Conservation (phyloP, 345 rosid species). For the Cardamine chenopodiifolia region DNA sequence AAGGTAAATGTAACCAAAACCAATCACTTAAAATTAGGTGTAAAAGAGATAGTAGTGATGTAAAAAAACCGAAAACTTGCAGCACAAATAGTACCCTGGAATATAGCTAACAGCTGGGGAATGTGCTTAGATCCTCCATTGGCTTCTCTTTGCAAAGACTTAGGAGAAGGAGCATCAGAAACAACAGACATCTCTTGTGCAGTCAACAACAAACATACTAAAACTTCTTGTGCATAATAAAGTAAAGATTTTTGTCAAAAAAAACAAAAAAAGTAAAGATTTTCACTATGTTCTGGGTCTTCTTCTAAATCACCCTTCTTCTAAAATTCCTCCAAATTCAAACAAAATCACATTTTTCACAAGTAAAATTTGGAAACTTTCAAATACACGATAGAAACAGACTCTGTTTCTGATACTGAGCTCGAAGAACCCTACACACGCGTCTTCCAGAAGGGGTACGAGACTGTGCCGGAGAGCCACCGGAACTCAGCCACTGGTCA, state of each 20-base stretch:
- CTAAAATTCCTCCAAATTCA: background rate
- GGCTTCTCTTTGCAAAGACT: slow-evolving; percentile 18
- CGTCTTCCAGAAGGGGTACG: background rate
- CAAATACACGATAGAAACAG: background rate
- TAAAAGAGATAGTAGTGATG: background rate
- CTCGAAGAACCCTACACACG: slow-evolving; percentile 12
- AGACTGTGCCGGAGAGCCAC: slow-evolving; percentile 23
- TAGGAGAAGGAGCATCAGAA: slow-evolving; percentile 26
- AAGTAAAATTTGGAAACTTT: background rate
- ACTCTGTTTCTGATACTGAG: slow-evolving; percentile 24
- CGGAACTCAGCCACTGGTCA: background rate
- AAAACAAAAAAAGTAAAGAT: too few relatives aligned
- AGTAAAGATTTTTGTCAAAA: background rate
- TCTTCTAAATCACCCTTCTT: background rate
- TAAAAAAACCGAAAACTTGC: background rate
- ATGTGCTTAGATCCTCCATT: slow-evolving; percentile 24
- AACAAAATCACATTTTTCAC: background rate
- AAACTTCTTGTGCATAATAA: background rate
- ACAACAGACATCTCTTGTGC: slow-evolving; percentile 29
- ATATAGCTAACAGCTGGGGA: slow-evolving; percentile 56
- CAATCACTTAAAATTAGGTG: background rate
- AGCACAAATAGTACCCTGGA: slow-evolving; percentile 52
- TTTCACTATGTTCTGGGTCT: background rate
- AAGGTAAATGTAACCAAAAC: background rate
- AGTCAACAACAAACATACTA: background rate